phyloP scores from a whole-genome alignment of 2,329 filamentous ascomycete species.

The Aspergillus melleus region DNA sequence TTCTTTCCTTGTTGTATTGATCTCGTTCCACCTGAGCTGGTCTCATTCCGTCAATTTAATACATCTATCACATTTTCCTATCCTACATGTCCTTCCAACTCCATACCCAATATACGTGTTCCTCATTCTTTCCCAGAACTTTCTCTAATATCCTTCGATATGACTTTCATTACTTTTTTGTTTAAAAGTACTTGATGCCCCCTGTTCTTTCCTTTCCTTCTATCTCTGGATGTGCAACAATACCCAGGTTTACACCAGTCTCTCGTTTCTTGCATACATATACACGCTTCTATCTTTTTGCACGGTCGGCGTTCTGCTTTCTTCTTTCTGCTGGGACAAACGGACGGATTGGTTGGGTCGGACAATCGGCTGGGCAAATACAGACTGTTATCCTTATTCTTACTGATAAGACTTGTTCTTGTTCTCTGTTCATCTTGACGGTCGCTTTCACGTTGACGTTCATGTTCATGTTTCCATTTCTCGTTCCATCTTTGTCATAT shows the following conservation, averaged over 20 bases:
- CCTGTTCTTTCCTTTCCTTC: neutral
- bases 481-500: too few relatives aligned
- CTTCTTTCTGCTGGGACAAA: too few relatives aligned
- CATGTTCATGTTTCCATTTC: too few relatives aligned
- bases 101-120: neutral
- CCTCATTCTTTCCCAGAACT: neutral
- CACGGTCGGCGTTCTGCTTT: neutral
- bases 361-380: neutral
- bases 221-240: neutral
- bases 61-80: neutral
- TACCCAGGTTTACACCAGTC: neutral
- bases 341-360: neutral
- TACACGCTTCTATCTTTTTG: neutral
- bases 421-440: neutral
- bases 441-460: too few relatives aligned
- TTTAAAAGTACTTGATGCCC: neutral
- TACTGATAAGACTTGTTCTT: neutral
- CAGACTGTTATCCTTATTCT: neutral
- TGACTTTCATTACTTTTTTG: neutral
- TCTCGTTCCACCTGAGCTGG: conserved; percentile 8
- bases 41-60: conserved; percentile 3
- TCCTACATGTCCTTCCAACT: neutral
- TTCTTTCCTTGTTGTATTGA: conserved; percentile 1
- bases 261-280: neutral
- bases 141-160: neutral